Conservation (phyloP, 306 rosid genomes). For the Pyrus bretschneideri region DNA sequence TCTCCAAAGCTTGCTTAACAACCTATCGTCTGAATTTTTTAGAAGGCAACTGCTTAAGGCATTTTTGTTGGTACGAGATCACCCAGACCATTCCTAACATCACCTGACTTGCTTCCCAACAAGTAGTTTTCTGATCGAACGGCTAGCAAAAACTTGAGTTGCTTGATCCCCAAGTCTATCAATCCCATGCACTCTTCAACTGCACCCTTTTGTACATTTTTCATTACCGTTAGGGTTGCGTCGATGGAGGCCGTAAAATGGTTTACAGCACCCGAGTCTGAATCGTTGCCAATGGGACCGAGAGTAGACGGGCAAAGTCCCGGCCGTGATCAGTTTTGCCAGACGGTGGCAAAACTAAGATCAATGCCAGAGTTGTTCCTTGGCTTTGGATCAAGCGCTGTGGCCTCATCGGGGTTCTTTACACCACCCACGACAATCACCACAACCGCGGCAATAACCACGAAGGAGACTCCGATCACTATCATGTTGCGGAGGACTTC, state of each 20-base stretch:
- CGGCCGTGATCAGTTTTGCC: not conserved
- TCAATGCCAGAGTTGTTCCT: not conserved
- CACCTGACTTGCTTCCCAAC: not conserved
- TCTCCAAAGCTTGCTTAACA: too few species aligned
- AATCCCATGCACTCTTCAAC: not conserved
- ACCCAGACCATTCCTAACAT: not conserved
- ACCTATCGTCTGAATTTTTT: too few species aligned
- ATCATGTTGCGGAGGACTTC: not conserved
- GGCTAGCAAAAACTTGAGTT: not conserved
- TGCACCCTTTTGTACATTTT: not conserved
- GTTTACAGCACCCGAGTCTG: not conserved
- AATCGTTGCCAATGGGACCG: not conserved
- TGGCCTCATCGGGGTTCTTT: not conserved
- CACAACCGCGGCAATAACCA: not conserved
- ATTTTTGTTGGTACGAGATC: not conserved
- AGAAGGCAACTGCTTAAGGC: not conserved
- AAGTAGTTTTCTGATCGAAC: not conserved
- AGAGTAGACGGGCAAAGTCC: not conserved
- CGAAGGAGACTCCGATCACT: not conserved
- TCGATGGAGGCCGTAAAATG: not conserved
- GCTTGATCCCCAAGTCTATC: not conserved
- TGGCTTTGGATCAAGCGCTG: not conserved
- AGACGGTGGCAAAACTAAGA: not conserved
- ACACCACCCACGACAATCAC: not conserved
- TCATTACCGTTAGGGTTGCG: not conserved